Conservation (phyloP, 306 rosid species). For the Prunus persica region DNA sequence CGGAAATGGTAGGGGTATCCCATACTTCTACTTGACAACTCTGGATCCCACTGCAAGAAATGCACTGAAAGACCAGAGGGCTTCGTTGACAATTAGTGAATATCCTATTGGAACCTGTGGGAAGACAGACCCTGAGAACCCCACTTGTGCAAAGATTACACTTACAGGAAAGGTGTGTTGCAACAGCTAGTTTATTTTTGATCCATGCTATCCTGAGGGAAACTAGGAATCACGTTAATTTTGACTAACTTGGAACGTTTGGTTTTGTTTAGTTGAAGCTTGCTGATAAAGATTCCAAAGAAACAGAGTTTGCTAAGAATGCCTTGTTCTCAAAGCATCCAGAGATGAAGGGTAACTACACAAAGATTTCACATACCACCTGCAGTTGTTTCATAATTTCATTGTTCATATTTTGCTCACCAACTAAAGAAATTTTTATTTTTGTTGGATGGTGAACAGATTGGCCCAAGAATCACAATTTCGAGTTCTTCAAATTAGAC, state of each 20-base stretch:
- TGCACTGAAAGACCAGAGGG: constrained; percentile 58
- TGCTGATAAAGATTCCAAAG: constrained; percentile 53
- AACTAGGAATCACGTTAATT: background rate
- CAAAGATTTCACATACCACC: constrained; percentile 3
- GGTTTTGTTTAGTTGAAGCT: constrained; percentile 60
- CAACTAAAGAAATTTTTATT: background rate
- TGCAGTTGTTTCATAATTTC: constrained; percentile 7
- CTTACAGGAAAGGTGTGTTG: constrained; percentile 75
- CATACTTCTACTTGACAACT: constrained; percentile 86
- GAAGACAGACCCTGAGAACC: constrained; percentile 75
- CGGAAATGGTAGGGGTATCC: constrained; percentile 59
- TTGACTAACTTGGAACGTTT: constrained; percentile 1
- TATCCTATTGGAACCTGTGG: constrained; percentile 88
- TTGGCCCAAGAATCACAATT: constrained; percentile 74
- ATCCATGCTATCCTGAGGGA: background rate
- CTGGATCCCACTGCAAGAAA: constrained; percentile 84
- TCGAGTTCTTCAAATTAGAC: constrained; percentile 67
- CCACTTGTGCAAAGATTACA: constrained; percentile 79
- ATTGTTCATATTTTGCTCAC: constrained; percentile 1
- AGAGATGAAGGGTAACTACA: constrained; percentile 72
- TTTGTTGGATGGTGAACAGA: constrained; percentile 39
- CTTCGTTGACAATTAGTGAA: constrained; percentile 81
- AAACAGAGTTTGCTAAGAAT: constrained; percentile 53
- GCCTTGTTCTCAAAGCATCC: constrained; percentile 87
- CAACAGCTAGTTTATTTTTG: background rate